These are phyloP conservation scores for Paraphoma chrysanthemicola DNA, from an alignment of 2,329 filamentous ascomycete species.

Conservation along the genomic window DNA sequence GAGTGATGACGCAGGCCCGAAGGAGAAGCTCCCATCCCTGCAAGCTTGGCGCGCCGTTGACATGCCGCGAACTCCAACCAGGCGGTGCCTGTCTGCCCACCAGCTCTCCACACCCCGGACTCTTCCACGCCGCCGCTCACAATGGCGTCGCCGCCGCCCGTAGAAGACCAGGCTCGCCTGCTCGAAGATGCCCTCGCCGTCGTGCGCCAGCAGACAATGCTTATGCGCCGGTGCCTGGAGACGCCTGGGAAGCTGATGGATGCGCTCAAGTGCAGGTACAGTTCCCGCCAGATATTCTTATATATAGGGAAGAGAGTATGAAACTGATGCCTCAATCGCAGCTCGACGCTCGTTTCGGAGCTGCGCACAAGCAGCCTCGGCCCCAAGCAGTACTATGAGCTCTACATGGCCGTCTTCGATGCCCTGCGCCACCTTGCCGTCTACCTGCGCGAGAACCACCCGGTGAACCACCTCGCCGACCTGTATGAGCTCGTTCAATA, in stretches of 20 bases:
- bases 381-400: constrained; percentile 99
- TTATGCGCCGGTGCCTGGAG: constrained; percentile 98
- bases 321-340: constrained; percentile 48
- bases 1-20: constrained; percentile 34
- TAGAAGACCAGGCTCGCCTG: constrained; percentile 76
- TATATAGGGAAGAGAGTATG: neutral
- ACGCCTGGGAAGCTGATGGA: constrained; percentile 99
- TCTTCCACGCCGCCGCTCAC: constrained; percentile 25
- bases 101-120: constrained; percentile 39
- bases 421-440: constrained; percentile 94
- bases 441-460: constrained; percentile 96
- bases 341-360: constrained; percentile 97
- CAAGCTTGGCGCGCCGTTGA: constrained; percentile 31
- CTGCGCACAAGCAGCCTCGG: constrained; percentile 94
- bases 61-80: constrained; percentile 26
- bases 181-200: constrained; percentile 96
- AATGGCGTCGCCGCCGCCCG: constrained; percentile 57
- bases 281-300: neutral
- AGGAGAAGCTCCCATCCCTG: constrained; percentile 35
- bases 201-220: constrained; percentile 92
- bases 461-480: constrained; percentile 96
- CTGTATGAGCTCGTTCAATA: constrained; percentile 98
- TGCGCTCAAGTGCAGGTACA: constrained; percentile 97
- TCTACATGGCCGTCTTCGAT: constrained; percentile 99
- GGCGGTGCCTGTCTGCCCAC: constrained; percentile 28